These are phyloP conservation scores for Meyerozyma sp. DNA, from an alignment of 1,139 yeast species.

Conservation along the genomic window DNA sequence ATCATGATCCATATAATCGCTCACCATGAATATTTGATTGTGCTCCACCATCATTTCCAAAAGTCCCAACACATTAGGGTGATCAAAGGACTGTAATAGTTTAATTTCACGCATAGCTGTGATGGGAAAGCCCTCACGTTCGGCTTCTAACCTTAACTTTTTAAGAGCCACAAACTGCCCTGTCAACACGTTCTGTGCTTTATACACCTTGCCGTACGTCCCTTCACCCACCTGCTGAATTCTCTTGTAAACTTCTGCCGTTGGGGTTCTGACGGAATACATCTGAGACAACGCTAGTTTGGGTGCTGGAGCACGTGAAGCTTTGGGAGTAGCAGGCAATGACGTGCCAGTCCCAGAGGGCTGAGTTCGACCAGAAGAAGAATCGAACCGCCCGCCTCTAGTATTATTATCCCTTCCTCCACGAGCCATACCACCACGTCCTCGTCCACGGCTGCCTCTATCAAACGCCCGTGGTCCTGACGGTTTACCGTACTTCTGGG, in stretches of 20 bases:
- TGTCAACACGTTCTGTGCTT: conserved; percentile 65
- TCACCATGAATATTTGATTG: conserved; percentile 79
- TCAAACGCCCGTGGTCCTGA: not conserved
- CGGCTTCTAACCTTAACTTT: conserved; percentile 74
- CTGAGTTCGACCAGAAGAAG: conserved; percentile 3
- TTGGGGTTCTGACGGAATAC: conserved; percentile 26
- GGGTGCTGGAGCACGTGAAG: conserved; percentile 6
- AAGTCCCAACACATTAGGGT: conserved; percentile 73
- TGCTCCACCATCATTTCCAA: conserved; percentile 87
- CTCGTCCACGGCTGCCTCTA: conserved; percentile 2
- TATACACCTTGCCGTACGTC: conserved; percentile 45
- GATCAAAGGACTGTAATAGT: conserved; percentile 79
- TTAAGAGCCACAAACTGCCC: conserved; percentile 76
- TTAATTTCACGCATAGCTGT: conserved; percentile 93
- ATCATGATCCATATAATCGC: conserved; percentile 92
- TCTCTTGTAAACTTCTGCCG: conserved; percentile 29
- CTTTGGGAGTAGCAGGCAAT: not conserved
- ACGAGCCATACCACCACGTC: conserved; percentile 2
- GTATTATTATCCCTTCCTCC: conserved; percentile 3
- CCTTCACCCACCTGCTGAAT: conserved; percentile 48
- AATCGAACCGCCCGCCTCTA: not conserved
- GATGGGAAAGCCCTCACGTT: conserved; percentile 92
- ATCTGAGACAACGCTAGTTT: conserved; percentile 20
- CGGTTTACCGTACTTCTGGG: not conserved
- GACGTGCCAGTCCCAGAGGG: conserved; percentile 7